Conservation (phyloP, 2,329 filamentous ascomycete genomes). For the Immersiporthe knoxdaviesiana region DNA sequence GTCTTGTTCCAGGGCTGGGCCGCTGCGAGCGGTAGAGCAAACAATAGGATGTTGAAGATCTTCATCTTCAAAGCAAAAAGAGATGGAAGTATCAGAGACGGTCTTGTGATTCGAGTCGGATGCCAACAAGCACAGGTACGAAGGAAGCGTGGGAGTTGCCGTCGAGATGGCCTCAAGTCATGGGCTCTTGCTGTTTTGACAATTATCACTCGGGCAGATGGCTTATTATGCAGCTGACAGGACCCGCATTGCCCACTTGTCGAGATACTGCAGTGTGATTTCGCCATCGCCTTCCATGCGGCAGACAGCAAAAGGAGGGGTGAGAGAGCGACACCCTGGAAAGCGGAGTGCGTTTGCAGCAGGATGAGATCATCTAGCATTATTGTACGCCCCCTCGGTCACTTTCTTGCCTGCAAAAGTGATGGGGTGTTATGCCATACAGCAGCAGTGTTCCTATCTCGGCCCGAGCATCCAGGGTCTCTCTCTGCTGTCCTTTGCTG, state of each 20-base stretch:
- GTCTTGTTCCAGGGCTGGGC: slow-evolving; percentile 10
- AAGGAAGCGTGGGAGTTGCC: background rate
- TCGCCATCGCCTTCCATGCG: slow-evolving; percentile 6
- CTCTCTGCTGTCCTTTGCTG: background rate
- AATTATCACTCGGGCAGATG: background rate
- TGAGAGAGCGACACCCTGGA: background rate
- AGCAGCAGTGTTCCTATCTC: background rate
- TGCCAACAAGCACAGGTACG: background rate
- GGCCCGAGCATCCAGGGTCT: background rate
- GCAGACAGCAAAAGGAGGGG: background rate
- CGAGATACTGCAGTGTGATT: slow-evolving; percentile 6
- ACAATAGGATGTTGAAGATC: background rate
- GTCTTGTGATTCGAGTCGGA: background rate
- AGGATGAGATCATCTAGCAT: background rate
- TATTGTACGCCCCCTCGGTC: background rate
- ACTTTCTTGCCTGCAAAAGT: background rate
- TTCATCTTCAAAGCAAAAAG: background rate
- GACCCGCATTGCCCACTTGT: background rate
- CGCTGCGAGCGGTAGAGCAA: slow-evolving; percentile 3
- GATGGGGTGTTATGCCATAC: background rate
- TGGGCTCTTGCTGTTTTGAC: background rate
- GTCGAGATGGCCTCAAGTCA: background rate
- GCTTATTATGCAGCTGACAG: too few species aligned
- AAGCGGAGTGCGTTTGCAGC: background rate
- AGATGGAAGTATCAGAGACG: background rate